Conservation (phyloP, 2,329 filamentous ascomycete genomes). For the Fusarium humuli region DNA sequence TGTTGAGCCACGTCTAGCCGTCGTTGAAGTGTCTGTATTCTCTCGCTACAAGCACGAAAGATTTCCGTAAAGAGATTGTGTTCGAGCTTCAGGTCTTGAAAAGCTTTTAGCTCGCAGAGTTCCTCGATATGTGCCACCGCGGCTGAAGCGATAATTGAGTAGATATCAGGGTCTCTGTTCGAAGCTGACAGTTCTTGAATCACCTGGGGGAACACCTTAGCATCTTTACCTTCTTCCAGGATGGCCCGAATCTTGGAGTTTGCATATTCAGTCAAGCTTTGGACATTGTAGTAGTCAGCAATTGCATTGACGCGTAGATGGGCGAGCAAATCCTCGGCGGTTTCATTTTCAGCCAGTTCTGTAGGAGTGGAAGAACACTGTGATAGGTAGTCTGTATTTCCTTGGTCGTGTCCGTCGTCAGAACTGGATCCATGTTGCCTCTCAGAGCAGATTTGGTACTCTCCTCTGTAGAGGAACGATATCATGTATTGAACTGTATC, state of each 20-base stretch:
- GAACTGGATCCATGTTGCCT: too few species aligned
- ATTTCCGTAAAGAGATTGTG: background rate
- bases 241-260: background rate
- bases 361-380: too few species aligned
- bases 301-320: constrained; percentile 3
- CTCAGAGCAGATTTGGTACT: too few species aligned
- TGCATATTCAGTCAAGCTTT: background rate
- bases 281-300: constrained; percentile 6
- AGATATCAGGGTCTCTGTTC: accelerated
- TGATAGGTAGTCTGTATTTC: too few species aligned
- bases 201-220: accelerated
- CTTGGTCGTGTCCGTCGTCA: too few species aligned
- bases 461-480: background rate
- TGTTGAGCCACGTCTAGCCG: background rate
- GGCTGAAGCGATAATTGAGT: background rate
- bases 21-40: accelerated
- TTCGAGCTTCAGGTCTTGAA: background rate
- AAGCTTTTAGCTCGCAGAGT: accelerated
- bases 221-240: background rate
- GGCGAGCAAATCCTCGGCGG: background rate
- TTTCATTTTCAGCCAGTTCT: background rate
- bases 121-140: accelerated
- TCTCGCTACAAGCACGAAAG: accelerated
- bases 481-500: background rate
- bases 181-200: background rate